Evolutionary conservation across 768 basidiomycete species (phyloP).

Genomic region (Termitomyces bulborhizus): DNA sequence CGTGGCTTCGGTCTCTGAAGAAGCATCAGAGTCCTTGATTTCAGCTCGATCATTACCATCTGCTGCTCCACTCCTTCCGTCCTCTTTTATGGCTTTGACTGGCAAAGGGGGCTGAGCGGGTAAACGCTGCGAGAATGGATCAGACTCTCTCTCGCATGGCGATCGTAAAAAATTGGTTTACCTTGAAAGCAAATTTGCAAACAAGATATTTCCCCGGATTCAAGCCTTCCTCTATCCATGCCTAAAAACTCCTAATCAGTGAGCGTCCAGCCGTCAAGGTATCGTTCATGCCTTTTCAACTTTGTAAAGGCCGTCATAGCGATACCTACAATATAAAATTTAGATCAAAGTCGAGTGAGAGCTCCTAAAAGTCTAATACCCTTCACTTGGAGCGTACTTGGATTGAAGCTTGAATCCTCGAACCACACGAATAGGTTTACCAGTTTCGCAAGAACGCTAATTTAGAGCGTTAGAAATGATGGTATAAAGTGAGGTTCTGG

Average conservation of each 20-base stretch:
- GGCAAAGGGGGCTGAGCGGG: constrained; percentile 49
- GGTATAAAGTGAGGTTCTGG: neutral
- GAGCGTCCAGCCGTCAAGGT: neutral
- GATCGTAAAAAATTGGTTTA: constrained; percentile 16
- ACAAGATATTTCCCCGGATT: constrained; percentile 68
- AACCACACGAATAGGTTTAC: constrained; percentile 81
- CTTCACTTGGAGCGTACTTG: constrained; percentile 72
- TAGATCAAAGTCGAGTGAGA: neutral
- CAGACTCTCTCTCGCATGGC: neutral
- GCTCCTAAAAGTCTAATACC: constrained; percentile 31
- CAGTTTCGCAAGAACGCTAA: constrained; percentile 72
- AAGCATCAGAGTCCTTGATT: neutral
- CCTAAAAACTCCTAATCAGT: constrained; percentile 27
- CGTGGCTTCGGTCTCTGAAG: neutral
- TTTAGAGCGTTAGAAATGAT: neutral
- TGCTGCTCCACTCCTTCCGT: constrained; percentile 11
- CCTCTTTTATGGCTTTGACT: constrained; percentile 16
- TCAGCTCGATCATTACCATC: constrained; percentile 4
- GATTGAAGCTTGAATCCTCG: constrained; percentile 76
- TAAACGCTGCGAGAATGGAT: constrained; percentile 35
- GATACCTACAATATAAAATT: constrained; percentile 45
- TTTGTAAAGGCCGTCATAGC: constrained; percentile 85
- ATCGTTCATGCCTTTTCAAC: constrained; percentile 57
- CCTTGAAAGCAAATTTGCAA: constrained; percentile 84
- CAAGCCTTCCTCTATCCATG: constrained; percentile 70